phyloP scores from a whole-genome alignment of 148 eudicot genomes.

The Spergularia bocconei region DNA sequence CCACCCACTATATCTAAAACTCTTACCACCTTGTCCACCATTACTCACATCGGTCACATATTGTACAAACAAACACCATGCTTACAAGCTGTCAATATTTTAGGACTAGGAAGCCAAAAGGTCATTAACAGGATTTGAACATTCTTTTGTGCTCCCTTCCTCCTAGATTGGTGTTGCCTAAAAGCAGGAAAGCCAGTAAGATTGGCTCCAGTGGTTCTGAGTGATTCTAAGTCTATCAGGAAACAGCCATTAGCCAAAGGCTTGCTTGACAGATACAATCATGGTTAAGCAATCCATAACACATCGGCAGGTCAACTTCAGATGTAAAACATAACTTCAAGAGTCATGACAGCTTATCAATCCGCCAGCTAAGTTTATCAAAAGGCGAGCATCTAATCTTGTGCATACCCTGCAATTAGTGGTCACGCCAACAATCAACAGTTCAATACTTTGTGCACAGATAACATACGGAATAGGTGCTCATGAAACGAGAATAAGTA shows the following conservation, averaged over 20 bases:
- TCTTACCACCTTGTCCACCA: slow-evolving; percentile 5
- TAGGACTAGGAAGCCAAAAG: slow-evolving; percentile 14
- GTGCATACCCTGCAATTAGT: slow-evolving; percentile 96
- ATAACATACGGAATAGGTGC: slow-evolving; percentile 33
- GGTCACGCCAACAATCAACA: slow-evolving; percentile 89
- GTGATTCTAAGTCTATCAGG: slow-evolving; percentile 41
- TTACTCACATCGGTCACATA: slow-evolving; percentile 2
- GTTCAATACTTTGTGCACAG: slow-evolving; percentile 29
- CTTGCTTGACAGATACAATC: slow-evolving; percentile 46
- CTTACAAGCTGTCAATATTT: slow-evolving; percentile 7
- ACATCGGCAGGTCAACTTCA: slow-evolving; percentile 87
- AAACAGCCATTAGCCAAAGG: slow-evolving; percentile 57
- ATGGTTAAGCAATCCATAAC: slow-evolving; percentile 73
- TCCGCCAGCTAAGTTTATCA: slow-evolving; percentile 98
- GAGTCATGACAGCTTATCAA: slow-evolving; percentile 76
- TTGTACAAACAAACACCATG: not conserved
- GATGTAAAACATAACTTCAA: slow-evolving; percentile 78
- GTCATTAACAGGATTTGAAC: not conserved
- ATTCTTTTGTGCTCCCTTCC: slow-evolving; percentile 19
- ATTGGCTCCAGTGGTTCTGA: slow-evolving; percentile 37
- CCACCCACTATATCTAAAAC: not conserved
- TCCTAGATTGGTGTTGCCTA: slow-evolving; percentile 3
- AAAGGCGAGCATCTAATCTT: slow-evolving; percentile 86
- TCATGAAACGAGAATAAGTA: slow-evolving; percentile 28
- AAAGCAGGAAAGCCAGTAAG: slow-evolving; percentile 24